Percentiles rank a stretch among this genome's conserved stretches.
These are phyloP conservation scores for Populus euphratica DNA, from an alignment of 345 rosid genomes.

Conservation along the genomic window DNA sequence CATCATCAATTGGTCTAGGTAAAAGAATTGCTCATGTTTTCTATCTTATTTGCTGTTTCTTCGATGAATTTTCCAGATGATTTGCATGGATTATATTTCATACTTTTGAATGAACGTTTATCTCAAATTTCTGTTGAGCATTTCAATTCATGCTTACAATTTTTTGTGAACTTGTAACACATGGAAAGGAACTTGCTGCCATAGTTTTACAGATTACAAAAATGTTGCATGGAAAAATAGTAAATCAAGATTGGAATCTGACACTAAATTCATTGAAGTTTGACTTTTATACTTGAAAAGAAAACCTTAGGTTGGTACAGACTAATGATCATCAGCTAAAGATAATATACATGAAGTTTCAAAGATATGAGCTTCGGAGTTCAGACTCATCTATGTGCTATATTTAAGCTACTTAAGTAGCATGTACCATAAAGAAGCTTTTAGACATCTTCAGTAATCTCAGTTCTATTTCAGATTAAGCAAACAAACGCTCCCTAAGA, in stretches of 20 bases:
- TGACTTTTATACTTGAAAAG: background rate
- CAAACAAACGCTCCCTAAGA: background rate
- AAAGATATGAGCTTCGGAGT: background rate
- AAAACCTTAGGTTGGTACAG: background rate
- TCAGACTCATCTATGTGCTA: background rate
- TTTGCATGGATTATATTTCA: background rate
- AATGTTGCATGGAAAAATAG: background rate
- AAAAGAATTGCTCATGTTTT: slow-evolving; percentile 24
- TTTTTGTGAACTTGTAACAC: background rate
- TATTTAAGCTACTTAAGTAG: background rate
- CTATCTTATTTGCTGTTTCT: background rate
- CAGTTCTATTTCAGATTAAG: background rate
- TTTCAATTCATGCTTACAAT: background rate
- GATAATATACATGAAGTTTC: background rate
- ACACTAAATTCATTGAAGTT: background rate
- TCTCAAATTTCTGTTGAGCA: background rate
- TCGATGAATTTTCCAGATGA: background rate
- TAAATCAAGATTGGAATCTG: background rate
- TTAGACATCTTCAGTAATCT: background rate
- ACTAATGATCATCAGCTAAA: background rate
- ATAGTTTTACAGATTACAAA: background rate
- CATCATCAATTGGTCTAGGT: slow-evolving; percentile 99
- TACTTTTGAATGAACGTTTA: background rate
- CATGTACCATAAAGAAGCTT: background rate
- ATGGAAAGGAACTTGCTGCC: background rate